Base-by-base conservation (phyloP, 176 grass and related monocot genomes). In the Carex parvula region DNA sequence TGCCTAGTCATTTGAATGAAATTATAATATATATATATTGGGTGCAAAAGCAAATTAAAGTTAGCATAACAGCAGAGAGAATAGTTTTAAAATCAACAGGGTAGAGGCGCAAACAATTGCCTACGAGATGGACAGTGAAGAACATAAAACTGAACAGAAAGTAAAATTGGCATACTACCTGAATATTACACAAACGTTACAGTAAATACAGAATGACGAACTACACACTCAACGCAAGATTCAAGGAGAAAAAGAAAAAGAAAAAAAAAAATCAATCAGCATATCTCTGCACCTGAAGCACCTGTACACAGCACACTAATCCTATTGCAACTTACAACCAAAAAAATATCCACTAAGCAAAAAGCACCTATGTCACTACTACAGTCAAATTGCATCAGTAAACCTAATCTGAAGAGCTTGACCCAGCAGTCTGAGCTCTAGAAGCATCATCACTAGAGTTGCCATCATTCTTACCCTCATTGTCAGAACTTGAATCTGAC, bases 401-500 rank as follows among this genome's bases (percentile, higher is more conserved):
- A 57, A 32, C 52, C 54, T 64, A 66, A 53, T 57, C 87, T 35
- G 89, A 90, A 37, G 85, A 89, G 78, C 90, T 94, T 46, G 90
- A 94, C 85, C 79, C 82, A 66, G 92, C 73, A 78, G 59, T 83
- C 64, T 93, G 84, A 26, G 86, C 65, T 78, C 84, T 87, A 16
- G 82, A 81, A 58, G 80, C 62, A 84, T 66, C 83, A 53, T 84
- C 81, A 84, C 39, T 62, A 15, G 70, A 33, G 29, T 20, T 69
- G 79, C 70, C 84, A 86, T 84, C 81, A 57, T 83, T 70, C 68
- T 80, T 65, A 60, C 73, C 80, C 79, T 91, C 86, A 57, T 59
- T 71, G 24, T 92, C 90, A 60, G 84, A 86, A 80, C 85, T 95
- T 8, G 92, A 98, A 89, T 88, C 87, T 60, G 95, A 94, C 22